Conservation (phyloP, 495 filamentous ascomycete species). For the Chaetomidium leptoderma region DNA sequence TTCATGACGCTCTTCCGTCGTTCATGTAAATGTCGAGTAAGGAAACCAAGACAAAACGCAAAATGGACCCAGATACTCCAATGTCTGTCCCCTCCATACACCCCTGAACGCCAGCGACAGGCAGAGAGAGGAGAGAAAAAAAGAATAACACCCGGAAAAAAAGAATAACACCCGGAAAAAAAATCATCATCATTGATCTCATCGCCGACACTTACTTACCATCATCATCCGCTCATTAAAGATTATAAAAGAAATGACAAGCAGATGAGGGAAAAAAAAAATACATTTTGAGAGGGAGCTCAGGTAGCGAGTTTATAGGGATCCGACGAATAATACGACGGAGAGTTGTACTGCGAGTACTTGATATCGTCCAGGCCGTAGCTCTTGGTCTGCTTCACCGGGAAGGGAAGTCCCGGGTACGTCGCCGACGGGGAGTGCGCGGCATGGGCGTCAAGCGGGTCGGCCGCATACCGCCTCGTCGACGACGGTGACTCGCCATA, state of each 20-base stretch:
- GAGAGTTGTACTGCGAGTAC: constrained; percentile 19
- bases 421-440: constrained; percentile 12
- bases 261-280: constrained; percentile 15
- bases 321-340: constrained; percentile 2
- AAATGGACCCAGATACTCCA: constrained; percentile 7
- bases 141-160: no score
- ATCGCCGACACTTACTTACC: background rate
- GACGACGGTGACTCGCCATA: constrained; percentile 26
- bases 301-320: background rate
- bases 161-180: no score
- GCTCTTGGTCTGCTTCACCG: constrained; percentile 25
- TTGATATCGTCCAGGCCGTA: constrained; percentile 23
- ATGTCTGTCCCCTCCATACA: background rate
- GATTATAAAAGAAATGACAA: constrained; percentile 16
- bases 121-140: background rate
- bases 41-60: background rate
- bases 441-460: constrained; percentile 1
- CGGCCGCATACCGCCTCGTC: constrained; percentile 17
- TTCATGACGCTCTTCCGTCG: constrained; percentile 20
- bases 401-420: constrained; percentile 16
- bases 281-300: constrained; percentile 10
- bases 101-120: constrained; percentile 13
- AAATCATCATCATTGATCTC: constrained; percentile 4
- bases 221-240: constrained; percentile 19
- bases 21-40: constrained; percentile 23